Base-by-base conservation (phyloP, 768 basidiomycete genomes). In the Podaxis sp. region DNA sequence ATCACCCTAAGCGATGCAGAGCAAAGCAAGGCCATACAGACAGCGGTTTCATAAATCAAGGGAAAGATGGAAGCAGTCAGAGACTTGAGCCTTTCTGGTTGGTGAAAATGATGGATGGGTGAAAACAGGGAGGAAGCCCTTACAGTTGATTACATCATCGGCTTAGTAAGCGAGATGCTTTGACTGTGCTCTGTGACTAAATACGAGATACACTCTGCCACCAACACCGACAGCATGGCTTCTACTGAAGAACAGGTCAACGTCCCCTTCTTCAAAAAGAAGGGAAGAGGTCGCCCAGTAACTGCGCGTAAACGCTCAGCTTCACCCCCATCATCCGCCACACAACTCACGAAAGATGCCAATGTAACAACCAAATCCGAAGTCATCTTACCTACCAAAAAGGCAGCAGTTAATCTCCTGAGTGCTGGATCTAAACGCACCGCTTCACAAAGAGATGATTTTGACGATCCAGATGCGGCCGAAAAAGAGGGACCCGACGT, bases 211-310 rank as follows among this genome's bases (percentile, higher is more conserved):
- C 46, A 5, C 47, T 27, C 10, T 40, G 11, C 50, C 55, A 57
- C 62, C 64, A 48, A 70, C 71, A 2, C 27, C 27, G 27, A 46
- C 68, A 65, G 62, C 69, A 83, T 81, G 79, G 70, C 77, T 40
- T 73, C 75, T 51, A 63, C 69, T 40, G 72, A 65, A 58, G 67
- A 68, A 59, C 59, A 66, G 28, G 67, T 81, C 13, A 84, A 79
- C 50, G 92, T 96, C 0, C 87, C 92, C 2, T 95, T 97, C 76
- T 93, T 96, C 77, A 96, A 90, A 76, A 82, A 79, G 67, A 81
- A 80, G 67, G 87, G 89, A 42, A 89, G 88, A 65, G 80, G 87
- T 2, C 82, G 93, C 1, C 94, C 94, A 13, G 80, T 86, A 3
- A 90, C 90, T 0, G 72, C 82, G 2, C 84, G 95, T 38, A 89